Conservation (phyloP, 306 rosid genomes). For the Cicer yamashitae region DNA sequence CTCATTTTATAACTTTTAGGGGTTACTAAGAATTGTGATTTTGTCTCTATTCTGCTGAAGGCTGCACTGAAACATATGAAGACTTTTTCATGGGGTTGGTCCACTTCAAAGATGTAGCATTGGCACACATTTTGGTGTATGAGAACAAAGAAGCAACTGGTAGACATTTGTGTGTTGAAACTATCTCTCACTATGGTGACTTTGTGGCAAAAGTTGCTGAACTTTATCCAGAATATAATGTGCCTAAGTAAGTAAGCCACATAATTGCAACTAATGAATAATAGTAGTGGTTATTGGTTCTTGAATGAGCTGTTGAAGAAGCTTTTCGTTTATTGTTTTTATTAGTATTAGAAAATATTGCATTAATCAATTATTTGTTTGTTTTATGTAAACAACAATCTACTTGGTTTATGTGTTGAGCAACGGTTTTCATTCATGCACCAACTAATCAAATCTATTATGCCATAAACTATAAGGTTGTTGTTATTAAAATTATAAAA, state of each 20-base stretch:
- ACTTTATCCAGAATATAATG: conserved; percentile 75
- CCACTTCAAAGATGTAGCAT: conserved; percentile 92
- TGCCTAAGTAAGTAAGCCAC: conserved; percentile 61
- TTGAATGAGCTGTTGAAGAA: conserved; percentile 32
- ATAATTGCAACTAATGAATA: conserved; percentile 21
- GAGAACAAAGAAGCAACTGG: conserved; percentile 83
- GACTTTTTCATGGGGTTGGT: conserved; percentile 73
- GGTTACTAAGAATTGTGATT: conserved; percentile 25
- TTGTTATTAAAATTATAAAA: background rate
- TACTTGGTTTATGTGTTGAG: conserved; percentile 24
- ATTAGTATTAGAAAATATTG: too few species aligned
- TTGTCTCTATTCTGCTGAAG: conserved; percentile 53
- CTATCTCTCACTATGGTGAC: conserved; percentile 84
- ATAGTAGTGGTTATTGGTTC: background rate
- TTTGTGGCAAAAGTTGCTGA: conserved; percentile 81
- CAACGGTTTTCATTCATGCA: conserved; percentile 26
- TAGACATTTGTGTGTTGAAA: conserved; percentile 82
- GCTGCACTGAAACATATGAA: conserved; percentile 71
- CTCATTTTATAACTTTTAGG: background rate
- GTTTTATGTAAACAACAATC: conserved; percentile 15
- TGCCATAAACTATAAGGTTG: conserved; percentile 25
- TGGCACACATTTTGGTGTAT: conserved; percentile 83
- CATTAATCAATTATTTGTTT: too few species aligned
- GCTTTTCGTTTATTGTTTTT: background rate
- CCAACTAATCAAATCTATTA: conserved; percentile 10